Base-by-base conservation (phyloP, 148 eudicot genomes). In the Rhododendron kiyosumense region DNA sequence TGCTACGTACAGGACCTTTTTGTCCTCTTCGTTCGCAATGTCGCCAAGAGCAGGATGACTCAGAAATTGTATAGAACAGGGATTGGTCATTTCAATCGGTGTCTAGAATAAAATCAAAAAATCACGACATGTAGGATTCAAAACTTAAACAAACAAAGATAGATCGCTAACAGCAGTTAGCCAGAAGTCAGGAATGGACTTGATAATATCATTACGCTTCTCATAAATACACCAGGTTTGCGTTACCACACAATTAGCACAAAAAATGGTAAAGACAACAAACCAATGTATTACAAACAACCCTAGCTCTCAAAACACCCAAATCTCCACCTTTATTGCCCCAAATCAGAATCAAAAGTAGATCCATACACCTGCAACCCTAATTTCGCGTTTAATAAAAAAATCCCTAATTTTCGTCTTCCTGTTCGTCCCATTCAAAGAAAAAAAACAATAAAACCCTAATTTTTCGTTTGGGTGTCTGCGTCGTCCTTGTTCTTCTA, bases 181-280 rank as follows among this genome's bases (percentile, higher is more conserved):
- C 99, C 98, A 97, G 88, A 97, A 97, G 90, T 97, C 95, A 4
- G 98, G 98, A 91, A 97, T 95, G 83, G 93, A 86, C 86, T 89
- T 91, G 86, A 97, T 93, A 38, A 93, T 89, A 13, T 93, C 94
- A 83, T 91, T 90, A 81, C 99, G 88, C 90, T 92, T 97, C 54
- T 93, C 99, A 86, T 95, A 97, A 52, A 93, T 36, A 36, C 38
- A 36, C 38, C 93, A 14, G 99, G 99, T 88, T 91, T 94, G 84
- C 98, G 94, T 78, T 95, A 2, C 38, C 38, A 36, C 38, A 4
- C 38, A 36, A 3, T 36, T 36, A 36, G 3, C 38, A 36, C 38
- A 36, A 36, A 36, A 36, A 36, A 36, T 36, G 38, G 38, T 36
- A 36, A 36, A 36, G 38, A 36, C 38, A 36, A 36, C 3, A 2